Base-by-base conservation (phyloP, 2,329 filamentous ascomycete genomes). In the Trichoderma afroharzianum region DNA sequence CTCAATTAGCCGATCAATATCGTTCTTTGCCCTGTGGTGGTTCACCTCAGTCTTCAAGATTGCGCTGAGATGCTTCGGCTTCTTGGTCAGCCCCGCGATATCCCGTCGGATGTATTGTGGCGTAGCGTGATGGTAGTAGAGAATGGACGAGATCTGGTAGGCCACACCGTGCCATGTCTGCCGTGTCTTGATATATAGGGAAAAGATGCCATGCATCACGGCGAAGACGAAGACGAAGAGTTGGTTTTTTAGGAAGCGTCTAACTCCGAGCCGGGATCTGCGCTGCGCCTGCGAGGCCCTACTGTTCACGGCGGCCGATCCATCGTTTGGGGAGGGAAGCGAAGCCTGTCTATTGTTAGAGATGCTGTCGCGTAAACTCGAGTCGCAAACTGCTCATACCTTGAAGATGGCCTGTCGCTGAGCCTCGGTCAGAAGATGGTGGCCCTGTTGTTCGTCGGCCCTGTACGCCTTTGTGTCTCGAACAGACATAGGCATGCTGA, bases 111-210 rank as follows among this genome's bases (percentile, higher is more conserved):
- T 97, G 79, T 97, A 90, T 79, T 97, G 93, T 8, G 96, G 96
- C 0, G 95, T 97, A 67, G 93, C 93, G 81, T 99, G 96, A 83
- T 99, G 97, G 83, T 99, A 96, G 81, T 95, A 95, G 69, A 97
- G 86, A 73, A 98, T 88, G 11, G 93, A 93, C 68, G 94, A 88
- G 74, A 95, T 84, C 72, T 93, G 91, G 80, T 96, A 92, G 75
- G 90, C 85, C 63, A 97, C 87, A 9, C 91, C 88, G 80, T 95
- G 92, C 83, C 94, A 96, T 70, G 90, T 89, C 79, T 94, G 91
- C 71, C 95, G 91, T 72, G 93, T 82, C 74, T 94, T 92, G 75
- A 98, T 91, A 80, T 96, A 97, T 74, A 98, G 84, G 7, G 93
- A 95, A 83, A 97, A 98, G 75, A 97, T 80, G 73, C 92, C 87